Conservation (phyloP, 179 eudicot genomes). For the Silene noctiflora region DNA sequence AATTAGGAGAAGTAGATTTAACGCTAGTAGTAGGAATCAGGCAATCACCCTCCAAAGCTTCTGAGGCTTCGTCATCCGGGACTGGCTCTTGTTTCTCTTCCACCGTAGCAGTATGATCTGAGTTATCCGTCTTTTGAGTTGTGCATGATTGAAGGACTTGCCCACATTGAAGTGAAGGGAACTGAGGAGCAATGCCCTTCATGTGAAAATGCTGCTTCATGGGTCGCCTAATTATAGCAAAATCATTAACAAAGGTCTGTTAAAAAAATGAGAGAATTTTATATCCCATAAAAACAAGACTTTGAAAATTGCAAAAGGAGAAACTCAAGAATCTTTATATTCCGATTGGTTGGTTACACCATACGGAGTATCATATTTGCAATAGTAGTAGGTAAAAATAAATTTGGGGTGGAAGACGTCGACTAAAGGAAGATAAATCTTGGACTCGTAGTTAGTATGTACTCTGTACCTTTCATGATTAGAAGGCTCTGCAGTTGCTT, state of each 20-base stretch:
- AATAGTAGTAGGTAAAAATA: too few relatives aligned
- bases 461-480: conserved; percentile 22
- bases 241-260: not conserved
- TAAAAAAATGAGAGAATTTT: too few relatives aligned
- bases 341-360: too few relatives aligned
- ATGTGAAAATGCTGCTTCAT: conserved; percentile 31
- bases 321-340: too few relatives aligned
- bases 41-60: conserved; percentile 23
- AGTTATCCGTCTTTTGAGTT: conserved; percentile 16
- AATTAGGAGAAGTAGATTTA: conserved; percentile 44
- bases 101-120: conserved; percentile 9
- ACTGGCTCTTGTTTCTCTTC: conserved; percentile 19
- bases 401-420: too few relatives aligned
- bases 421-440: not conserved
- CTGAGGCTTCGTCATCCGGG: conserved; percentile 33
- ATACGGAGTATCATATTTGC: too few relatives aligned
- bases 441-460: not conserved
- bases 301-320: too few relatives aligned
- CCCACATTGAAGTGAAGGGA: conserved; percentile 13
- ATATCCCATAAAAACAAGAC: too few relatives aligned
- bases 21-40: conserved; percentile 25
- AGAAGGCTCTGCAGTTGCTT: conserved; percentile 21
- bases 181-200: conserved; percentile 12
- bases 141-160: conserved; percentile 28
- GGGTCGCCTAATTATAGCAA: conserved; percentile 19